A percentile compares a stretch with the other conserved stretches of the same genome.
Evolutionary conservation across 2,329 filamentous ascomycete genomes (phyloP).

Genomic region (Xylariaceae sp.): DNA sequence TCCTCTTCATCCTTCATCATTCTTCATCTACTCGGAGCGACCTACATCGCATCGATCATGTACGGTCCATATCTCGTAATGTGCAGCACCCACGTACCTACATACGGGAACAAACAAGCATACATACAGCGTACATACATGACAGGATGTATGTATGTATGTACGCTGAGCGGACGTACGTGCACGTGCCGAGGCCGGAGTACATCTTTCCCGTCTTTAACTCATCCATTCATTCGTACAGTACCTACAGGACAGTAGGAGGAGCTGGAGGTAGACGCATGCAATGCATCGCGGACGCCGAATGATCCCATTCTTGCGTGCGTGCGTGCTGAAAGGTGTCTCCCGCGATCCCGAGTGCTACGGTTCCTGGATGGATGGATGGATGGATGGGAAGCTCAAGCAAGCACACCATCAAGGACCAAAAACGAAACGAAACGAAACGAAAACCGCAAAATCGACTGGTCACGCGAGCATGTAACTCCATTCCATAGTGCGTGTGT

Average conservation of each 20-base stretch:
- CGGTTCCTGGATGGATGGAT: background rate
- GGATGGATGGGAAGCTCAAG: background rate
- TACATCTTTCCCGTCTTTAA: too few relatives aligned
- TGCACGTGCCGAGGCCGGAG: conserved; percentile 14
- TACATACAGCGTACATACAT: background rate
- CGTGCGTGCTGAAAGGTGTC: background rate
- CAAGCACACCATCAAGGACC: too few relatives aligned
- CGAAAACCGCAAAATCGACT: too few relatives aligned
- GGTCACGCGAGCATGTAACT: too few relatives aligned
- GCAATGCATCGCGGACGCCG: conserved; percentile 8
- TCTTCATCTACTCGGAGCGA: too few relatives aligned
- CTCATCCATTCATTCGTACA: too few relatives aligned
- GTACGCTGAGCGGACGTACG: background rate
- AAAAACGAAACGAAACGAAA: too few relatives aligned
- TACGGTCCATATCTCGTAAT: too few relatives aligned
- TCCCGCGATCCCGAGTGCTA: background rate
- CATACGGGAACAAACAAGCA: background rate
- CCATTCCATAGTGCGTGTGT: too few relatives aligned
- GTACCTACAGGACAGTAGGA: too few relatives aligned
- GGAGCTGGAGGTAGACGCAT: background rate
- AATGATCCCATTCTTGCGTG: background rate
- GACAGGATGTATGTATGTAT: background rate
- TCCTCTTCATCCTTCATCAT: too few relatives aligned
- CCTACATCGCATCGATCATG: too few relatives aligned
- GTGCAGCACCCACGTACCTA: background rate